Evolutionary conservation across 768 basidiomycete species (phyloP), one percentile per base, ranked within the genome.

Genomic region (Phanerodontia chrysosporium): DNA sequence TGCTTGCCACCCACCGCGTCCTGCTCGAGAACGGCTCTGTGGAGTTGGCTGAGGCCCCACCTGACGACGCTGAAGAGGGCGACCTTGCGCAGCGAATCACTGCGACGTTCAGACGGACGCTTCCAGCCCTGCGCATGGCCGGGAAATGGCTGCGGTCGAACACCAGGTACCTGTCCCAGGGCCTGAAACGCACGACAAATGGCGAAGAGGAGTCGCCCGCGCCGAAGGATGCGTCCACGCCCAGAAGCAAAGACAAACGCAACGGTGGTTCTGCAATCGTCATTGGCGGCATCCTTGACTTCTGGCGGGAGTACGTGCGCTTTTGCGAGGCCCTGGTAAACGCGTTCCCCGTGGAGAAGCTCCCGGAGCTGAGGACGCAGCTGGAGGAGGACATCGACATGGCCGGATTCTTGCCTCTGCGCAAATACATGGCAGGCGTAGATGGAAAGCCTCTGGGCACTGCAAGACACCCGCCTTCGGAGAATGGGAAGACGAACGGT

Each of bases 351-450:
- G 65, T 73, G 5, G 76, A 77, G 8, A 78, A 75, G 45, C 71
- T 95, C 30, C 87, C 90, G 1, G 63, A 70, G 21, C 72, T 92
- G 25, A 75, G 72, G 8, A 77, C 78, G 1, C 82, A 85, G 25
- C 73, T 99, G 60, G 94, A 97, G 59, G 97, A 99, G 72, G 96
- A 99, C 69, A 73, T 86, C 6, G 95, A 98, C 49, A 81, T 95
- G 76, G 79, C 80, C 30, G 96, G 96, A 0, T 98, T 96, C 69
- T 73, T 88, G 30, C 97, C 97, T 12, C 74, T 98, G 51, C 83
- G 83, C 55, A 80, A 82, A 44, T 73, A 84, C 49, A 80, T 90
- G 74, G 72, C 74, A 8, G 78, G 74, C 49, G 68, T 68, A 21
- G 67, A 65, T 12, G 55, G 67, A 4, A 57, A 46, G 36, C 60